Percentiles rank a stretch among this genome's conserved stretches.
phyloP scores from a whole-genome alignment of 768 basidiomycete species.

The Hygrocybe coccinea region DNA sequence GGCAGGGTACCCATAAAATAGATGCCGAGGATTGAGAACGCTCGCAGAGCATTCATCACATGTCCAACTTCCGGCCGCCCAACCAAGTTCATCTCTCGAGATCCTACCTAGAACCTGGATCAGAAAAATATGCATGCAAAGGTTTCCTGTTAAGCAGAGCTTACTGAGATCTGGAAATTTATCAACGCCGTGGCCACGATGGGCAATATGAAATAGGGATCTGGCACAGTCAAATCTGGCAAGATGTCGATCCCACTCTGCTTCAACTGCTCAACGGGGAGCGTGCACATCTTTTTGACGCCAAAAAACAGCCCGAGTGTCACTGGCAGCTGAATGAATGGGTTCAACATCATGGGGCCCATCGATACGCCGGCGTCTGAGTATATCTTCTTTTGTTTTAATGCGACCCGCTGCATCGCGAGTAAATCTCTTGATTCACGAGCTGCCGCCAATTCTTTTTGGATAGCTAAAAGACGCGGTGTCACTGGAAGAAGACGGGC shows the following conservation, averaged over 20 bases:
- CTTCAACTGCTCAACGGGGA: conserved; percentile 70
- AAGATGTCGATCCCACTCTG: conserved; percentile 71
- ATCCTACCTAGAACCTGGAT: conserved; percentile 35
- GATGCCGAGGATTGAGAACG: conserved; percentile 47
- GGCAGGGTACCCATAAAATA: conserved; percentile 55
- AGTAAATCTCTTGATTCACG: conserved; percentile 33
- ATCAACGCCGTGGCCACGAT: conserved; percentile 51
- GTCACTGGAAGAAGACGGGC: conserved; percentile 59
- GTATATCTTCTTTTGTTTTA: conserved; percentile 54
- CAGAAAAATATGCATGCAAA: conserved; percentile 1
- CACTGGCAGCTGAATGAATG: conserved; percentile 66
- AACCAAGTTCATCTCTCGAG: conserved; percentile 50
- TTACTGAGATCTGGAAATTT: conserved; percentile 65
- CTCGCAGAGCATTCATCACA: conserved; percentile 60
- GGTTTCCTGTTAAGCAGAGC: conserved; percentile 19
- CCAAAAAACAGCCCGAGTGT: conserved; percentile 83
- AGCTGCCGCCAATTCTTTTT: conserved; percentile 27
- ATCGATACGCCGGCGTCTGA: conserved; percentile 62
- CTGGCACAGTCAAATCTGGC: conserved; percentile 71
- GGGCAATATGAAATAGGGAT: conserved; percentile 75
- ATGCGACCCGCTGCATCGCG: conserved; percentile 50
- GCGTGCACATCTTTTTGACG: conserved; percentile 61
- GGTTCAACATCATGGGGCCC: conserved; percentile 43
- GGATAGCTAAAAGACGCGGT: conserved; percentile 44
- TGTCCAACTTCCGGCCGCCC: conserved; percentile 56